Evolutionary conservation across 805 yeast genomes (phyloP).

Genomic region (Maudiozyma turicensis): DNA sequence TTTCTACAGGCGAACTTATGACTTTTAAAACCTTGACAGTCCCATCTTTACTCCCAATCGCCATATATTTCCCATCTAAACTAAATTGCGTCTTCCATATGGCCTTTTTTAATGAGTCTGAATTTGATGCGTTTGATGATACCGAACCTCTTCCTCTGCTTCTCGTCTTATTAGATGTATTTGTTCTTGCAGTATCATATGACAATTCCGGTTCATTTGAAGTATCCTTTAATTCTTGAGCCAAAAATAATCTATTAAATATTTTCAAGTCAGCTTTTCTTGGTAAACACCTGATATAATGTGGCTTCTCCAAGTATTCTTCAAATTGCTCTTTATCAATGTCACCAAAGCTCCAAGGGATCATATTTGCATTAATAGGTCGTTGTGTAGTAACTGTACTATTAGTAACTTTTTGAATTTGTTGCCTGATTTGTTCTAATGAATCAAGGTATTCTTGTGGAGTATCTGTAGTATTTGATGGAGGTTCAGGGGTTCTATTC

Average conservation of each 20-base stretch:
- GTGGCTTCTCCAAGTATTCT: conserved; percentile 42
- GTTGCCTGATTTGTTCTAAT: conserved; percentile 10
- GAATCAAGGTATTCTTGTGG: conserved; percentile 8
- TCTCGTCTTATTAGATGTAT: not conserved
- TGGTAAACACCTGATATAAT: conserved; percentile 41
- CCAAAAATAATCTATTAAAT: conserved; percentile 46
- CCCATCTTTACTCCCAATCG: conserved; percentile 75
- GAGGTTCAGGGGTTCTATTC: conserved; percentile 1
- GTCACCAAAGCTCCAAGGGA: conserved; percentile 12
- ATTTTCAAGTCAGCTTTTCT: conserved; percentile 38
- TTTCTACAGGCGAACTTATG: conserved; percentile 58
- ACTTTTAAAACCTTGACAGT: conserved; percentile 70
- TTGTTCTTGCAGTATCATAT: not conserved
- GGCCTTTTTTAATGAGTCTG: conserved; percentile 30
- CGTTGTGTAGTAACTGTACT: not conserved
- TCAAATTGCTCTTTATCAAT: conserved; percentile 32
- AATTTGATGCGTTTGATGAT: not conserved
- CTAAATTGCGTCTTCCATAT: conserved; percentile 71
- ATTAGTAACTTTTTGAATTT: conserved; percentile 7
- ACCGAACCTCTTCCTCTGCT: not conserved
- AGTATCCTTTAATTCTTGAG: conserved; percentile 43
- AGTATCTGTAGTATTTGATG: not conserved
- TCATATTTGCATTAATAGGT: not conserved
- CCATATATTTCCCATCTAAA: conserved; percentile 71
- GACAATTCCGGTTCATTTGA: not conserved